phyloP scores from a whole-genome alignment of 2,329 filamentous ascomycete species.

The Verticillium nonalfalfae region DNA sequence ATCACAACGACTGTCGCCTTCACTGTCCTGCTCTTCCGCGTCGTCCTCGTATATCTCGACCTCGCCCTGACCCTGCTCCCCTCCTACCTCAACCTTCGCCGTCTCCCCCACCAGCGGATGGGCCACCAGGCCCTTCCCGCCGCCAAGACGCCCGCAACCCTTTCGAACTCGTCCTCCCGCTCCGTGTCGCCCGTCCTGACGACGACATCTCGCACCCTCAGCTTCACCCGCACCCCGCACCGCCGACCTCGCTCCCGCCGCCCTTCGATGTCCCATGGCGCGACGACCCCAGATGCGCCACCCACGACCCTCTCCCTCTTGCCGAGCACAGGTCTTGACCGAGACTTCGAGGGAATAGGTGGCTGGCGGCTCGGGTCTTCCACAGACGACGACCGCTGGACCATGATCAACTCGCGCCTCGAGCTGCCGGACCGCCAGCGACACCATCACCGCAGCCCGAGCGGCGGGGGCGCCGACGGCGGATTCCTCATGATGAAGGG shows the following conservation, averaged over 20 bases:
- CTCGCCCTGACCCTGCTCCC: slow-evolving; percentile 51
- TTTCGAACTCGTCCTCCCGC: neutral
- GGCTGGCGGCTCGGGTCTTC: slow-evolving; percentile 42
- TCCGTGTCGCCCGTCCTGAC: neutral
- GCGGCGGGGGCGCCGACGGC: slow-evolving; percentile 21
- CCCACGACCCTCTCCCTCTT: slow-evolving; percentile 19
- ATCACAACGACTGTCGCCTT: slow-evolving; percentile 59
- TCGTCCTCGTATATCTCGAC: slow-evolving; percentile 57
- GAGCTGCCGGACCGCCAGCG: slow-evolving; percentile 39
- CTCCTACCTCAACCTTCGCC: slow-evolving; percentile 41
- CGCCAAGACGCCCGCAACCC: slow-evolving; percentile 9
- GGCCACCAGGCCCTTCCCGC: slow-evolving; percentile 15
- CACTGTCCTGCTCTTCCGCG: slow-evolving; percentile 52
- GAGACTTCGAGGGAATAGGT: slow-evolving; percentile 55
- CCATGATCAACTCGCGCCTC: slow-evolving; percentile 44
- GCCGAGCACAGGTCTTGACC: slow-evolving; percentile 41
- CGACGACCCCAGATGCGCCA: neutral
- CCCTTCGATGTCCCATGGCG: neutral
- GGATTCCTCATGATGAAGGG: slow-evolving; percentile 38
- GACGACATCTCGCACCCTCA: neutral
- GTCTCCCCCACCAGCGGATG: slow-evolving; percentile 19
- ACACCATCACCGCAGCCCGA: slow-evolving; percentile 37
- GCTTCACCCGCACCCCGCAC: slow-evolving; percentile 4
- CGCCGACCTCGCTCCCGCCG: slow-evolving; percentile 3
- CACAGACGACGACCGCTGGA: slow-evolving; percentile 39